A percentile compares a stretch with the other conserved stretches of the same genome.
Evolutionary conservation across 2,329 filamentous ascomycete species (phyloP).

Genomic region (Gaeumannomyces sp.): DNA sequence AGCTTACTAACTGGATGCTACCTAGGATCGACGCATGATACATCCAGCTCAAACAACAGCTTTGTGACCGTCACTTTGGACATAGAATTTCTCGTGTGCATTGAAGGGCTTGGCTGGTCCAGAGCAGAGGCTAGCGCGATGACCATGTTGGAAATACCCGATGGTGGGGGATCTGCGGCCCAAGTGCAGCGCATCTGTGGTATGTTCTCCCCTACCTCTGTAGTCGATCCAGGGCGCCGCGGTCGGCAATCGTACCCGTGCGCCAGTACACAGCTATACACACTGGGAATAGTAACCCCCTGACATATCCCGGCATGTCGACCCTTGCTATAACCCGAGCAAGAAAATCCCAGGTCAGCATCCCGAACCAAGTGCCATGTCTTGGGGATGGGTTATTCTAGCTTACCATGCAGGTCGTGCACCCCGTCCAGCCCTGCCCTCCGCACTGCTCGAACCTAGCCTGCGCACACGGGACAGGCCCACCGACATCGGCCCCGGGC

Average conservation of each 20-base stretch:
- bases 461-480: constrained; percentile 25
- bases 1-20: not conserved
- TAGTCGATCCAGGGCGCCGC: too few species aligned
- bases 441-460: constrained; percentile 33
- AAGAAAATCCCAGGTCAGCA: not conserved
- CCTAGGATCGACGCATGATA: too few species aligned
- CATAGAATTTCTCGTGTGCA: too few species aligned
- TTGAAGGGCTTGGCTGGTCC: too few species aligned
- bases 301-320: not conserved
- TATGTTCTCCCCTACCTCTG: too few species aligned
- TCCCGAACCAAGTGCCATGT: not conserved
- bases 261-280: not conserved
- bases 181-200: too few species aligned
- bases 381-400: not conserved
- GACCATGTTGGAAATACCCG: too few species aligned
- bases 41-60: too few species aligned
- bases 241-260: too few species aligned
- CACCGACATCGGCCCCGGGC: constrained; percentile 12
- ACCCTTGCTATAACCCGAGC: not conserved
- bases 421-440: constrained; percentile 34
- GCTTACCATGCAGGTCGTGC: constrained; percentile 33
- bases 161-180: too few species aligned
- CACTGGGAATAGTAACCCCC: not conserved
- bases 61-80: too few species aligned
- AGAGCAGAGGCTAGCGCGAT: too few species aligned